These are phyloP conservation scores for Chaetoceros tenuissimus DNA, from an alignment of 108 stramenopile genomes.

Conservation along the genomic window DNA sequence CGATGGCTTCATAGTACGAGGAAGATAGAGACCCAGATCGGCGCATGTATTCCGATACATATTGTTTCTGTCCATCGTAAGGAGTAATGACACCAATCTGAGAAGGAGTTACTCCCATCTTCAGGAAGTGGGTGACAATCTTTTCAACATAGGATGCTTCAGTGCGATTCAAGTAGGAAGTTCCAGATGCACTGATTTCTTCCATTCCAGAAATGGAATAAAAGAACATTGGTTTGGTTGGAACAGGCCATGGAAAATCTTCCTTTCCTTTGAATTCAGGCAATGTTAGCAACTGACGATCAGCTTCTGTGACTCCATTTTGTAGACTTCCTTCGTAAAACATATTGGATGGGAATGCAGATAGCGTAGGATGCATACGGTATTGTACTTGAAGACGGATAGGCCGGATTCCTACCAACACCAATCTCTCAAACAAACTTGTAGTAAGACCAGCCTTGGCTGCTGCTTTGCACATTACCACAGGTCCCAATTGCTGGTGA, in stretches of 20 bases:
- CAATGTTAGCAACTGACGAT: slow-evolving; percentile 73
- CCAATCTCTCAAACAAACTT: slow-evolving; percentile 93
- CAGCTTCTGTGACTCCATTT: slow-evolving; percentile 95
- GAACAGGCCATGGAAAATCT: slow-evolving; percentile 89
- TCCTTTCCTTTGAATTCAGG: slow-evolving; percentile 71
- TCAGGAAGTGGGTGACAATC: slow-evolving; percentile 91
- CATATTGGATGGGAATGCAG: slow-evolving; percentile 98
- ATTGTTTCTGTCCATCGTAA: slow-evolving; percentile 97
- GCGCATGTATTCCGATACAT: slow-evolving; percentile 87
- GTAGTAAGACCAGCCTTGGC: slow-evolving; percentile 93
- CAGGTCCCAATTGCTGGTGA: slow-evolving; percentile 97
- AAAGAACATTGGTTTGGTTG: slow-evolving; percentile 93
- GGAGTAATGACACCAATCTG: slow-evolving; percentile 98
- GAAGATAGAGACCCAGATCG: slow-evolving; percentile 74
- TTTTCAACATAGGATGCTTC: slow-evolving; percentile 96
- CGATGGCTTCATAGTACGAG: slow-evolving; percentile 86
- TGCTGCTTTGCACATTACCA: slow-evolving; percentile 95
- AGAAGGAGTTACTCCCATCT: slow-evolving; percentile 82
- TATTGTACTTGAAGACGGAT: slow-evolving; percentile 97
- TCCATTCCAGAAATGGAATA: slow-evolving; percentile 90
- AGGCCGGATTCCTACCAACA: slow-evolving; percentile 91
- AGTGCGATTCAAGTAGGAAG: slow-evolving; percentile 94
- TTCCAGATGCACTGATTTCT: slow-evolving; percentile 94
- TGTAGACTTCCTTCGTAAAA: slow-evolving; percentile 98
- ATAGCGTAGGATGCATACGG: slow-evolving; percentile 96